Percentiles rank a stretch among this genome's conserved stretches.
phyloP scores from a whole-genome alignment of 805 yeast genomes.

The Candida sanyiensis region DNA sequence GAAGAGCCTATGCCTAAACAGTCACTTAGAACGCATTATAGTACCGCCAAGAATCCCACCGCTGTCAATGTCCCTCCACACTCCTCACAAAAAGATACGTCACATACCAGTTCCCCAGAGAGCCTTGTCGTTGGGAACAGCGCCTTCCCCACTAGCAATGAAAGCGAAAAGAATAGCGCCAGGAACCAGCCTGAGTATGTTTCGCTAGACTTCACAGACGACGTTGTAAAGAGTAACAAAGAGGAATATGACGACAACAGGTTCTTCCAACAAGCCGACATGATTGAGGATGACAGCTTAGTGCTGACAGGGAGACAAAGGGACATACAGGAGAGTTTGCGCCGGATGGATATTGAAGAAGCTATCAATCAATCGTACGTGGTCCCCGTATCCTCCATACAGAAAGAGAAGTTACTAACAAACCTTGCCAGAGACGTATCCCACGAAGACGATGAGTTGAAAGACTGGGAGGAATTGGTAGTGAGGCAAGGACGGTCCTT shows the following conservation, averaged over 20 bases:
- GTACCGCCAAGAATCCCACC: too few species aligned
- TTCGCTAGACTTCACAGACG: conserved; percentile 3
- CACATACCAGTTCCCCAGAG: too few species aligned
- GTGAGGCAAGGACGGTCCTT: conserved; percentile 14
- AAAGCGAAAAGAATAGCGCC: not conserved
- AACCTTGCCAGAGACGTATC: conserved; percentile 14
- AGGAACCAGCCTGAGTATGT: conserved; percentile 1
- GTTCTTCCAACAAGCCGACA: conserved; percentile 7
- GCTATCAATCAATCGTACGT: conserved; percentile 25
- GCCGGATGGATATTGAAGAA: conserved; percentile 30
- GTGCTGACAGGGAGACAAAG: conserved; percentile 27
- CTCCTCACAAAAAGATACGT: too few species aligned
- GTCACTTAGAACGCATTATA: too few species aligned
- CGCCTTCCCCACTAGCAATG: too few species aligned
- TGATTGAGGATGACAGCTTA: conserved; percentile 21
- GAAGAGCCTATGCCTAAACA: too few species aligned
- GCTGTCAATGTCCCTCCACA: too few species aligned
- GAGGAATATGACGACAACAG: conserved; percentile 24
- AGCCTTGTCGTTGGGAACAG: too few species aligned
- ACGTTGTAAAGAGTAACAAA: conserved; percentile 15
- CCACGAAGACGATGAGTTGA: conserved; percentile 20
- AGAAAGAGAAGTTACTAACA: conserved; percentile 8
- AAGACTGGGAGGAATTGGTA: conserved; percentile 18
- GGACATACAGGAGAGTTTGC: conserved; percentile 22
- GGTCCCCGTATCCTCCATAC: not conserved